Evolutionary conservation across 495 filamentous ascomycete genomes (phyloP).

Genomic region (Aspergillus cristatus): DNA sequence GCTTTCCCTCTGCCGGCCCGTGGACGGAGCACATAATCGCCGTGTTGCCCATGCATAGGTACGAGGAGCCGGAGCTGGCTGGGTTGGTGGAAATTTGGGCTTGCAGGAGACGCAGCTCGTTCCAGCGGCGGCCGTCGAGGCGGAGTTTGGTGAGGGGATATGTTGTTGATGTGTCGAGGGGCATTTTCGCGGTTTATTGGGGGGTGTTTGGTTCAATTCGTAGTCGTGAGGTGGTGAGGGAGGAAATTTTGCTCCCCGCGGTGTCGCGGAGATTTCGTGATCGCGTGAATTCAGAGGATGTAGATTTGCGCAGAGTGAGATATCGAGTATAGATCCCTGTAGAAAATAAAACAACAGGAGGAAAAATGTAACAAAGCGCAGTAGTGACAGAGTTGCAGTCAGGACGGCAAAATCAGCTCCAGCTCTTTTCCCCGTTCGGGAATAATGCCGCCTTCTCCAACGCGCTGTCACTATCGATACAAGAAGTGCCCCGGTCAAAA

Average conservation of each 20-base stretch:
- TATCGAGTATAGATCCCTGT: background rate
- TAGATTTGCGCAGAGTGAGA: conserved; percentile 1
- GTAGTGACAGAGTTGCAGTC: background rate
- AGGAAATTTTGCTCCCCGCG: background rate
- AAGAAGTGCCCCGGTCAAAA: conserved; percentile 1
- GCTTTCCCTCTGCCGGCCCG: conserved; percentile 60
- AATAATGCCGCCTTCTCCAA: background rate
- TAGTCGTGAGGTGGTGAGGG: no score
- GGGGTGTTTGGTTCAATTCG: conserved; percentile 11
- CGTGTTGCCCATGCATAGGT: conserved; percentile 93
- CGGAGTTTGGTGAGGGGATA: conserved; percentile 81
- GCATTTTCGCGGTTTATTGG: conserved; percentile 42
- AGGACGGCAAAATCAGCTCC: background rate
- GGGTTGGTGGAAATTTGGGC: conserved; percentile 88
- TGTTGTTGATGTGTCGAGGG: conserved; percentile 75
- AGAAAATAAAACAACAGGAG: background rate
- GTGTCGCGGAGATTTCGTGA: background rate
- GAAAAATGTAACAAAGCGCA: no score
- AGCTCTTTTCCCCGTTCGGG: conserved; percentile 2
- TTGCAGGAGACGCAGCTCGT: conserved; percentile 84
- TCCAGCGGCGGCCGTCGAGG: conserved; percentile 94
- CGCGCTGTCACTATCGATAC: background rate
- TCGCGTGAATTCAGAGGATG: conserved; percentile 1
- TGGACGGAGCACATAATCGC: conserved; percentile 88
- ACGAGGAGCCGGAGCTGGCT: conserved; percentile 79